These are phyloP conservation scores for Cercospora sp. DNA, from an alignment of 2,329 filamentous ascomycete genomes.

Conservation along the genomic window DNA sequence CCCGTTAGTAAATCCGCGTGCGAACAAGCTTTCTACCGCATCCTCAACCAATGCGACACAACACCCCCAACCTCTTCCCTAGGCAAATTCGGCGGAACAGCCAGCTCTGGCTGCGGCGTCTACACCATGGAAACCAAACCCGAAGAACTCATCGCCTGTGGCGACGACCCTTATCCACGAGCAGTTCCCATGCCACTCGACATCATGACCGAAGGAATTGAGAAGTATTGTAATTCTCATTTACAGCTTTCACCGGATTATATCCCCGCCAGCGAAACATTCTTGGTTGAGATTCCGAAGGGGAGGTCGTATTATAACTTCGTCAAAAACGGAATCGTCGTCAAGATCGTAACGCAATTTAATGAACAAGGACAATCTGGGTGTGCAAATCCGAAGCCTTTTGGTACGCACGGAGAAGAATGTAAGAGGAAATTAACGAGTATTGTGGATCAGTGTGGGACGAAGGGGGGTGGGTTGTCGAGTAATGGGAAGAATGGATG, in stretches of 20 bases:
- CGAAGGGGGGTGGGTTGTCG: conserved; percentile 18
- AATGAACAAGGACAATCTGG: conserved; percentile 18
- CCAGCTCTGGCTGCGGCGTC: conserved; percentile 12
- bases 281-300: conserved; percentile 10
- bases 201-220: conserved; percentile 12
- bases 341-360: conserved; percentile 16
- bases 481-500: conserved; percentile 21
- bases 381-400: conserved; percentile 12
- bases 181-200: conserved; percentile 2
- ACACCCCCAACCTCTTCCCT: neutral
- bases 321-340: neutral
- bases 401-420: conserved; percentile 18
- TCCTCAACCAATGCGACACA: conserved; percentile 19
- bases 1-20: conserved; percentile 9
- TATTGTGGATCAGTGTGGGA: conserved; percentile 20
- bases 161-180: conserved; percentile 20
- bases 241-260: conserved; percentile 13
- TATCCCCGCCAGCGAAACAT: neutral
- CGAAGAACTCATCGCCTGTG: conserved; percentile 20
- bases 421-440: conserved; percentile 16
- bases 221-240: conserved; percentile 17
- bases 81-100: conserved; percentile 18
- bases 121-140: conserved; percentile 12
- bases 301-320: conserved; percentile 19
- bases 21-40: conserved; percentile 18